Conservation (phyloP, 202 grass and related monocot species). For the Carex arenaria region DNA sequence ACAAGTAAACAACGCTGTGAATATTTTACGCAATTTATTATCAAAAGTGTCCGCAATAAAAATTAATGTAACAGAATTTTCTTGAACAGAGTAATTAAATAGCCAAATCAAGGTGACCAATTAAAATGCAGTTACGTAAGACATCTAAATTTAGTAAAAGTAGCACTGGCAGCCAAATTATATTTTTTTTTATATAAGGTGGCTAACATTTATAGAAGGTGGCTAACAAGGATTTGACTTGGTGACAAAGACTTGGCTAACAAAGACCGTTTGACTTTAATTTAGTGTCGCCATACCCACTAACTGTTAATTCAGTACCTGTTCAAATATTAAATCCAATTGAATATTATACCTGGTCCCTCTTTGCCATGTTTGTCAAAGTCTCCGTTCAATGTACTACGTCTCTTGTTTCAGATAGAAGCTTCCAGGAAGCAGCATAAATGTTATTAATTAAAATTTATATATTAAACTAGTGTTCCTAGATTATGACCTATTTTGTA, state of each 20-base stretch:
- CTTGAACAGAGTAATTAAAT: background rate
- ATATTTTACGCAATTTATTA: too few relatives aligned
- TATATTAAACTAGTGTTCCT: background rate
- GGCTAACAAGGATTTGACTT: background rate
- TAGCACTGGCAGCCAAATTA: background rate
- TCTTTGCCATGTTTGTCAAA: conserved; percentile 5
- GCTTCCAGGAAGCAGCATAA: background rate
- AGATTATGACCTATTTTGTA: background rate
- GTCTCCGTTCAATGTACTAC: conserved; percentile 3
- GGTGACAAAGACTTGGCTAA: background rate
- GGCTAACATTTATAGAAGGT: background rate
- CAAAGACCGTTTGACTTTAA: background rate
- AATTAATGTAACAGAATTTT: background rate
- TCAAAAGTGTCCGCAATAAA: too few relatives aligned
- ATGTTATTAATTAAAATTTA: background rate
- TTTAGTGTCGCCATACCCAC: background rate
- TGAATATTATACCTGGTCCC: background rate
- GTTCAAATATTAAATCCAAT: background rate
- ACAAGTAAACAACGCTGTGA: too few relatives aligned
- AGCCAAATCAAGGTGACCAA: background rate
- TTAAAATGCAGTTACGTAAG: background rate
- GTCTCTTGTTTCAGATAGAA: background rate
- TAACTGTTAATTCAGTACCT: background rate
- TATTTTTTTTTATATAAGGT: background rate
- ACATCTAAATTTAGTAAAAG: background rate